phyloP scores from a whole-genome alignment of 139 green algal species.

The Chlorella sp. region DNA sequence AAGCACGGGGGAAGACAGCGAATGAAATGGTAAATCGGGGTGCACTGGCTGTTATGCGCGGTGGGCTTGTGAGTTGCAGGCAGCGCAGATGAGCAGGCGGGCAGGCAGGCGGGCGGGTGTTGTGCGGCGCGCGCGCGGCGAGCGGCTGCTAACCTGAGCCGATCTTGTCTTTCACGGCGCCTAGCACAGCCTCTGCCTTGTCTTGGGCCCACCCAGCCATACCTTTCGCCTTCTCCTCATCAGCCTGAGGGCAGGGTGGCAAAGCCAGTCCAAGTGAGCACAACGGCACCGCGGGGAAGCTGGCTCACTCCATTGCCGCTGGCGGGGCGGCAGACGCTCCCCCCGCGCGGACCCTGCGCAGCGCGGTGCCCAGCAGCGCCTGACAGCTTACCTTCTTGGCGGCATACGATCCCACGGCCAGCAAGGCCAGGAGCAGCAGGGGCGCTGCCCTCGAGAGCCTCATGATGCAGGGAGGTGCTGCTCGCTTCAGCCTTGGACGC shows the following conservation, averaged over 20 bases:
- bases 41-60: neutral
- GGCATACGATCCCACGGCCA: neutral
- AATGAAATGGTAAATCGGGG: neutral
- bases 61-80: neutral
- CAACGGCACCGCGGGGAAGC: neutral
- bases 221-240: constrained; percentile 24
- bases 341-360: neutral
- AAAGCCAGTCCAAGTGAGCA: neutral
- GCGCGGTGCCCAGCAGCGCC: neutral
- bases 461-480: neutral
- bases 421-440: constrained; percentile 1
- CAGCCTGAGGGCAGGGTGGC: neutral
- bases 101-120: neutral
- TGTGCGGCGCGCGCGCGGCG: neutral
- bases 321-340: neutral
- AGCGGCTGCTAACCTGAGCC: constrained; percentile 21
- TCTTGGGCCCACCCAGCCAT: constrained; percentile 35
- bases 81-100: neutral
- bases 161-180: constrained; percentile 38
- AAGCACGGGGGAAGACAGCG: neutral
- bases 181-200: constrained; percentile 35
- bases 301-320: neutral
- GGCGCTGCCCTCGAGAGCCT: neutral
- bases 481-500: neutral
- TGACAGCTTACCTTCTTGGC: neutral